These are phyloP conservation scores for Fistulinella cinereoalba DNA, from an alignment of 1,284 basidiomycete species.

Conservation along the genomic window DNA sequence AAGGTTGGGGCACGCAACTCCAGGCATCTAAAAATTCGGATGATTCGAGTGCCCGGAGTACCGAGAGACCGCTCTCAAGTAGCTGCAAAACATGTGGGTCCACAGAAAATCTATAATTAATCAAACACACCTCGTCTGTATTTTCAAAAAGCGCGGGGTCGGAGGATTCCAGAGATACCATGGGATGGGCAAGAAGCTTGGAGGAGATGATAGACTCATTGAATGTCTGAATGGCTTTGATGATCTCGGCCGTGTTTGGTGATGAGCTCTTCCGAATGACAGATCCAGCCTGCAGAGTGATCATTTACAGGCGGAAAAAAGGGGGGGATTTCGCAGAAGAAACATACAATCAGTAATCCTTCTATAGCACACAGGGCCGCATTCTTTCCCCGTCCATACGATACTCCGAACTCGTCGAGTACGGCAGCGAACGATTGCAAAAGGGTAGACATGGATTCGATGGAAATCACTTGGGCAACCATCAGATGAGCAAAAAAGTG, in stretches of 20 bases:
- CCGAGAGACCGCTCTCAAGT: slow-evolving; percentile 58
- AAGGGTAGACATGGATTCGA: slow-evolving; percentile 73
- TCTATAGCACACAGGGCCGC: slow-evolving; percentile 87
- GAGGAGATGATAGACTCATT: slow-evolving; percentile 55
- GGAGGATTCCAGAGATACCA: slow-evolving; percentile 45
- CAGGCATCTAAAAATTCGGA: slow-evolving; percentile 55
- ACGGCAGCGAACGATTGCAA: slow-evolving; percentile 82
- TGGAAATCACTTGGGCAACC: slow-evolving; percentile 68
- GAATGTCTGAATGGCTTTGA: slow-evolving; percentile 62
- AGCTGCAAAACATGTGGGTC: slow-evolving; percentile 40
- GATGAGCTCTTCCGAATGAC: slow-evolving; percentile 51
- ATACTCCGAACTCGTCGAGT: slow-evolving; percentile 87
- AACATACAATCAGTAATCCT: slow-evolving; percentile 76
- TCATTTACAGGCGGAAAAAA: neutral
- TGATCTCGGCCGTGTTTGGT: slow-evolving; percentile 57
- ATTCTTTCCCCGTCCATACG: slow-evolving; percentile 80
- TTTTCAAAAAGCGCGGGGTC: slow-evolving; percentile 43
- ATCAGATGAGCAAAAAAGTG: slow-evolving; percentile 89
- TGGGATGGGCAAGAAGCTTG: slow-evolving; percentile 63
- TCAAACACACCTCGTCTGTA: slow-evolving; percentile 54
- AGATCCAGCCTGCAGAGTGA: slow-evolving; percentile 50
- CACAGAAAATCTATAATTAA: neutral
- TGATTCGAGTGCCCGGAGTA: slow-evolving; percentile 53
- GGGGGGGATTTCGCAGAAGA: neutral
- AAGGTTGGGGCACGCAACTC: slow-evolving; percentile 67